Conservation (phyloP, 73 alveolate species). For the Paramecium tetraurelia region DNA sequence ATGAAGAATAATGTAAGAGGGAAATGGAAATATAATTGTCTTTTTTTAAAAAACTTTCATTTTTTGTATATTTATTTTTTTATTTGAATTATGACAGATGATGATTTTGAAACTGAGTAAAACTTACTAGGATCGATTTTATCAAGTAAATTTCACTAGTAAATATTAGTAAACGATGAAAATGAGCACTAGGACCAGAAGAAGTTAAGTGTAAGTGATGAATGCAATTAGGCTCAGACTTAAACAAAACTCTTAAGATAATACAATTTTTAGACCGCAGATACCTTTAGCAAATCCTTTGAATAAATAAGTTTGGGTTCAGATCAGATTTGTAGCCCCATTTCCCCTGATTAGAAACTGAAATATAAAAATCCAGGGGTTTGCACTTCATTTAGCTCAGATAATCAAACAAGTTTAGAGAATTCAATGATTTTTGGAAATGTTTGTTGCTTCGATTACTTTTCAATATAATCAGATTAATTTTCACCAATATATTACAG, state of each 20-base stretch:
- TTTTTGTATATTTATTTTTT: not conserved
- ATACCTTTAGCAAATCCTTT: not conserved
- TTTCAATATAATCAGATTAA: not conserved
- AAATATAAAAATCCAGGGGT: not conserved
- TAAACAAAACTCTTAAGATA: not conserved
- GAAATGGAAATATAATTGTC: not conserved
- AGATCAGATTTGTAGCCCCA: not conserved
- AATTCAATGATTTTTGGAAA: not conserved
- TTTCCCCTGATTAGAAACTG: not conserved
- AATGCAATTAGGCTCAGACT: not conserved
- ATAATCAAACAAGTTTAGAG: not conserved
- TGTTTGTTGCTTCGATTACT: not conserved
- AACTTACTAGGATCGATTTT: not conserved
- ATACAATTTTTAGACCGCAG: not conserved
- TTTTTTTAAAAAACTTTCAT: not conserved
- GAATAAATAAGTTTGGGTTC: not conserved
- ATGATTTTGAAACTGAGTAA: not conserved
- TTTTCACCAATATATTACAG: not conserved
- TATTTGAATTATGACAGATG: constrained; percentile 19
- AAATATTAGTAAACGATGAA: not conserved
- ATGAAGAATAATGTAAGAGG: not conserved
- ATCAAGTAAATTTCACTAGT: not conserved
- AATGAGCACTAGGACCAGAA: not conserved
- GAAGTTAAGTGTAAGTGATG: not conserved
- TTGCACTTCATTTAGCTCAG: not conserved